These are phyloP conservation scores for Prunus mira DNA, from an alignment of 306 rosid species.

Conservation along the genomic window DNA sequence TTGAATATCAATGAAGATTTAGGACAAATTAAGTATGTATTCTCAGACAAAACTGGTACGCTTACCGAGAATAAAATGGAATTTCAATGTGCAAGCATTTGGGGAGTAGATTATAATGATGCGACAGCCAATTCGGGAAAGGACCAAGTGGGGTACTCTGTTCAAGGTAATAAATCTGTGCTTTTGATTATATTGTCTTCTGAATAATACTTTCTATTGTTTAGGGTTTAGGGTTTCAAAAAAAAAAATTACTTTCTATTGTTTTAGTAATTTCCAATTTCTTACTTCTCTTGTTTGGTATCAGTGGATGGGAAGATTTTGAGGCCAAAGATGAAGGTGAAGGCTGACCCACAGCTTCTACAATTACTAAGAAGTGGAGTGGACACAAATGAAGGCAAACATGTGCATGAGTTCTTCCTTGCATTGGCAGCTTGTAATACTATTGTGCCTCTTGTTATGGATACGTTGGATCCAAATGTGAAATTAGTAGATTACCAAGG, in stretches of 20 bases:
- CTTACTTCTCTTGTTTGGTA: conserved; percentile 21
- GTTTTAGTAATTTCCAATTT: conserved; percentile 10
- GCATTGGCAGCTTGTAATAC: conserved; percentile 97
- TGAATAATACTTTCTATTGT: not conserved
- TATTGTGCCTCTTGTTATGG: conserved; percentile 78
- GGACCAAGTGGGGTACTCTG: conserved; percentile 48
- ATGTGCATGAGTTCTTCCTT: conserved; percentile 71
- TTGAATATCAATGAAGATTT: conserved; percentile 94
- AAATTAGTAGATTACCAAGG: conserved; percentile 93
- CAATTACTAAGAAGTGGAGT: conserved; percentile 43
- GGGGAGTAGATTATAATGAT: conserved; percentile 73
- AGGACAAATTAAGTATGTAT: conserved; percentile 88
- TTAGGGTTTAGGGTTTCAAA: not conserved
- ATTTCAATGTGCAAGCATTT: conserved; percentile 83
- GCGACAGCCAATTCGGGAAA: conserved; percentile 22
- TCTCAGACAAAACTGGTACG: conserved; percentile 97
- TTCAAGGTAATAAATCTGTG: conserved; percentile 44
- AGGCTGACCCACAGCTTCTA: conserved; percentile 60
- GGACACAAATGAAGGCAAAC: conserved; percentile 40
- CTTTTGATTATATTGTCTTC: not conserved
- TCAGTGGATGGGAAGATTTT: conserved; percentile 63
- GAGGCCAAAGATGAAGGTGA: conserved; percentile 82
- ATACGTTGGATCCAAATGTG: conserved; percentile 61
- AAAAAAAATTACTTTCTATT: not conserved
- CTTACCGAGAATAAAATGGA: conserved; percentile 99